A percentile compares a stretch with the other conserved stretches of the same genome.
phyloP scores from a whole-genome alignment of 768 basidiomycete genomes.

The Punctularia strigosozonata region DNA sequence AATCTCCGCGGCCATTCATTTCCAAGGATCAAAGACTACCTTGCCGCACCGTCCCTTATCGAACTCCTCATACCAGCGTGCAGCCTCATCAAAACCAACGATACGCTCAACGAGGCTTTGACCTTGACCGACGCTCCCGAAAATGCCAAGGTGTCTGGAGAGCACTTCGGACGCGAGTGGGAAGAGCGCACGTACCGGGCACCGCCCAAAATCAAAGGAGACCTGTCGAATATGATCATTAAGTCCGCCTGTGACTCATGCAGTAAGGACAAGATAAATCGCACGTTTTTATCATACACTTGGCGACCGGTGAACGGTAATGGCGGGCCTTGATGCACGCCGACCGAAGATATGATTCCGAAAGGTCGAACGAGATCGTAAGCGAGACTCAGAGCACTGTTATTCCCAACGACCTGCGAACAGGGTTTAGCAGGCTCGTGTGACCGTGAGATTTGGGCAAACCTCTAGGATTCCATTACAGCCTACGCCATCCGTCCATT shows the following conservation, averaged over 20 bases:
- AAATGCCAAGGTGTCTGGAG: conserved; percentile 58
- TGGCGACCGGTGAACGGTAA: conserved; percentile 45
- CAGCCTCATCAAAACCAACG: conserved; percentile 47
- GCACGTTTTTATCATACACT: conserved; percentile 68
- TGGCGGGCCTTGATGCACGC: conserved; percentile 46
- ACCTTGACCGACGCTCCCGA: conserved; percentile 55
- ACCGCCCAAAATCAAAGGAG: conserved; percentile 71
- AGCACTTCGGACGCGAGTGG: conserved; percentile 59
- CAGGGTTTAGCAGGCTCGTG: not conserved
- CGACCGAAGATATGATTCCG: conserved; percentile 65
- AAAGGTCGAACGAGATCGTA: conserved; percentile 67
- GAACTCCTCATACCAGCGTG: conserved; percentile 49
- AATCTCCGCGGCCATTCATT: too few relatives aligned
- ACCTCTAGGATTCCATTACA: conserved; percentile 64
- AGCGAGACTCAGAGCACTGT: conserved; percentile 48
- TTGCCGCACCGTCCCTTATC: conserved; percentile 68
- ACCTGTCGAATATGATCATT: too few relatives aligned
- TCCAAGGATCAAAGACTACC: conserved; percentile 68
- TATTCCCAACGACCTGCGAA: conserved; percentile 56
- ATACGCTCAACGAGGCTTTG: conserved; percentile 57
- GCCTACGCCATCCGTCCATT: conserved; percentile 46
- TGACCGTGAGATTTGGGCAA: conserved; percentile 5
- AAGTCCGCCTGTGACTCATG: too few relatives aligned
- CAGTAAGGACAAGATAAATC: too few relatives aligned
- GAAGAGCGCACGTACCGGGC: conserved; percentile 71